These are phyloP conservation scores for Penicillium bialowiezense DNA, from an alignment of 495 filamentous ascomycete species.

Conservation along the genomic window DNA sequence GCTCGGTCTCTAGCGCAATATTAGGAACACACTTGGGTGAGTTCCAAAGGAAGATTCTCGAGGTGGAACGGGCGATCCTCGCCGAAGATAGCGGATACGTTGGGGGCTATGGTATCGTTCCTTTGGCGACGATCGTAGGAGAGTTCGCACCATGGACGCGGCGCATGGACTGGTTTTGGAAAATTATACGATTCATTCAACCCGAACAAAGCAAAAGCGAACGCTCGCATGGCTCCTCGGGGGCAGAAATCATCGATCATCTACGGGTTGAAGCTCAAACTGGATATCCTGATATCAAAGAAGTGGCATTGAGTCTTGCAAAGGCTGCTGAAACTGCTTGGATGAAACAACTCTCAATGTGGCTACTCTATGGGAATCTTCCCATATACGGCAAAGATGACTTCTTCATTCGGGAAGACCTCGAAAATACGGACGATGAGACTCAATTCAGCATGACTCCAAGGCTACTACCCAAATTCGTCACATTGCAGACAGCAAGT, in stretches of 20 bases:
- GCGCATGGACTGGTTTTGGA: conserved; percentile 82
- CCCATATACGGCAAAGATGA: conserved; percentile 70
- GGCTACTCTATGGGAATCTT: conserved; percentile 83
- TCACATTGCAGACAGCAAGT: conserved; percentile 66
- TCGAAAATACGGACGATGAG: conserved; percentile 29
- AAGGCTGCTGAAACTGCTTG: conserved; percentile 81
- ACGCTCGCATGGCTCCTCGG: conserved; percentile 40
- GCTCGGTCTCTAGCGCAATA: conserved; percentile 81
- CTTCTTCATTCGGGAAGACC: conserved; percentile 70
- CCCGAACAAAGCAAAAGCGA: conserved; percentile 28
- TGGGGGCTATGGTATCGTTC: conserved; percentile 89
- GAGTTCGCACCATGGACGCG: conserved; percentile 84
- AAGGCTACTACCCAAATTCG: conserved; percentile 71
- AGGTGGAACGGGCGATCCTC: conserved; percentile 77
- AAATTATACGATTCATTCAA: conserved; percentile 64
- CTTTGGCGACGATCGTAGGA: conserved; percentile 75
- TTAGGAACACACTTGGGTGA: conserved; percentile 66
- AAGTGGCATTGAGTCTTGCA: conserved; percentile 66
- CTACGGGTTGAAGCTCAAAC: conserved; percentile 73
- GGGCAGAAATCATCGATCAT: conserved; percentile 71
- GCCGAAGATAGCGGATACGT: conserved; percentile 68
- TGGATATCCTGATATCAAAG: conserved; percentile 84
- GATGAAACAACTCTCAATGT: conserved; percentile 84
- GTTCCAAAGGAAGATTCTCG: conserved; percentile 79
- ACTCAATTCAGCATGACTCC: conserved; percentile 54